Evolutionary conservation across 2,329 filamentous ascomycete genomes (phyloP).

Genomic region (Aspergillus tanneri): DNA sequence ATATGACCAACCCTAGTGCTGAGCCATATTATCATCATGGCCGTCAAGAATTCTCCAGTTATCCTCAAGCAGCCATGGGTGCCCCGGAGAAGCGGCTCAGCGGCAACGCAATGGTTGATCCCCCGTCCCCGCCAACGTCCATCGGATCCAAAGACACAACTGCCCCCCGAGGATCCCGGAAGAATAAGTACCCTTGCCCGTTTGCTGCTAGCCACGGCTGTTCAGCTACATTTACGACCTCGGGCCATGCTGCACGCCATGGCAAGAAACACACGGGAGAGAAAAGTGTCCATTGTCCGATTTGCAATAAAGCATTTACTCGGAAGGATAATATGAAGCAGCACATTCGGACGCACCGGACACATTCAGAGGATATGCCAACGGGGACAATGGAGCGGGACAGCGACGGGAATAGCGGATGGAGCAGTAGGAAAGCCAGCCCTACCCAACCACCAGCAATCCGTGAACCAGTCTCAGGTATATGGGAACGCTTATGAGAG

Average conservation of each 20-base stretch:
- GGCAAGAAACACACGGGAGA: conserved; percentile 69
- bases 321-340: conserved; percentile 71
- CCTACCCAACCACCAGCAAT: conserved; percentile 17
- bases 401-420: conserved; percentile 12
- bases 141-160: conserved; percentile 25
- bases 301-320: conserved; percentile 67
- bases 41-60: conserved; percentile 28
- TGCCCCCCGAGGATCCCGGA: conserved; percentile 38
- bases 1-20: conserved; percentile 22
- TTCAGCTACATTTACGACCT: conserved; percentile 64
- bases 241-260: conserved; percentile 65
- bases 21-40: conserved; percentile 28
- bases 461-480: conserved; percentile 14
- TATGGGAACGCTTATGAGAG: conserved; percentile 15
- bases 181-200: conserved; percentile 66
- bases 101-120: conserved; percentile 24
- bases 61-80: conserved; percentile 23
- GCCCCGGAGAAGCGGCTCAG: conserved; percentile 27
- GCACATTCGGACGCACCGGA: conserved; percentile 60
- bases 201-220: conserved; percentile 60
- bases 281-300: conserved; percentile 66
- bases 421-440: conserved; percentile 12
- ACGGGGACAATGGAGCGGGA: conserved; percentile 18
- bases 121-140: conserved; percentile 29
- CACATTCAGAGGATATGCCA: conserved; percentile 35